Conservation (phyloP, 345 rosid genomes). For the Raphanus raphanistrum region DNA sequence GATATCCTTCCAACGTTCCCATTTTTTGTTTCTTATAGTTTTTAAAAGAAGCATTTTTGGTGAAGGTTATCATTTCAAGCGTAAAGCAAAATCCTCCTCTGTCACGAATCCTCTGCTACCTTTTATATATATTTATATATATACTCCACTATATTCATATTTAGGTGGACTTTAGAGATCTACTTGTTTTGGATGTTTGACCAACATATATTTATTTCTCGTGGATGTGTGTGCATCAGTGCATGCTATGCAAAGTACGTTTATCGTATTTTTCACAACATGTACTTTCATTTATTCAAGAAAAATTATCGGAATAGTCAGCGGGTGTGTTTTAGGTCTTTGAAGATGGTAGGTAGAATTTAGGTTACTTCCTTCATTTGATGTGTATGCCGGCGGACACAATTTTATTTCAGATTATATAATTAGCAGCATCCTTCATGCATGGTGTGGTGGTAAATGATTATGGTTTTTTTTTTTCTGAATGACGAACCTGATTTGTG, state of each 20-base stretch:
- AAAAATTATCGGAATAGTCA: background rate
- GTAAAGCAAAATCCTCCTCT: conserved; percentile 31
- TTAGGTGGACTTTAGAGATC: background rate
- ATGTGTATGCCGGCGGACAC: background rate
- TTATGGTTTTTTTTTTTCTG: background rate
- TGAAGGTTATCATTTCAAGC: conserved; percentile 29
- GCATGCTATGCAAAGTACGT: background rate
- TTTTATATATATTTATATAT: background rate
- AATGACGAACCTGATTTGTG: background rate
- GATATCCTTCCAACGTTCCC: conserved; percentile 9
- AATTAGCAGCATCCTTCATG: background rate
- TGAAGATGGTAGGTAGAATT: background rate
- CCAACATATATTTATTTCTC: background rate
- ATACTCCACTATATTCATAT: background rate
- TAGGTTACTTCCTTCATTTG: background rate
- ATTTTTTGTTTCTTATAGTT: background rate
- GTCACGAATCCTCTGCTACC: conserved; percentile 33
- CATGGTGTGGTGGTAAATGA: background rate
- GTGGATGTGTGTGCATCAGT: background rate
- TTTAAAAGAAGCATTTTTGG: background rate
- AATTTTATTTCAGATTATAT: background rate
- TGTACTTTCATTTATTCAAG: background rate
- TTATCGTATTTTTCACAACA: background rate
- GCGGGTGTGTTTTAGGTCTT: background rate
- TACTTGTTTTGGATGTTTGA: background rate